Evolutionary conservation across 805 yeast species (phyloP).

Genomic region (Cyberlindnera xylosilytica): DNA sequence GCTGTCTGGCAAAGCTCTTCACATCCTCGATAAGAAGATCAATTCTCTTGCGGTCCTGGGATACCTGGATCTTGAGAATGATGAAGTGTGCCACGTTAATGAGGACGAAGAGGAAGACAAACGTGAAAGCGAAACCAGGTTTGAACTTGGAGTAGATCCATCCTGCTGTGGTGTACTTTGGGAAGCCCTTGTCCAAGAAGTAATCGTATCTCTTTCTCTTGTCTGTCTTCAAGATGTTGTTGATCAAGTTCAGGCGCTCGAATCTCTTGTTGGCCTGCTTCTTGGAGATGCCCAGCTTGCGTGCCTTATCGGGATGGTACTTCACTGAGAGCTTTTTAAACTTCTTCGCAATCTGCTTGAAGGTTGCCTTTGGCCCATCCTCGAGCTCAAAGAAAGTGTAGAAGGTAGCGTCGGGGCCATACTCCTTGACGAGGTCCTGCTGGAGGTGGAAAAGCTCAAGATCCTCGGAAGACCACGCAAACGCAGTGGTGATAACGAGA

Average conservation of each 20-base stretch:
- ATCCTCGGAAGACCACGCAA: slow-evolving; percentile 64
- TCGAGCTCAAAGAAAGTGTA: slow-evolving; percentile 28
- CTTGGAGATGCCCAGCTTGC: slow-evolving; percentile 22
- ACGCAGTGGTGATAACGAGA: slow-evolving; percentile 20
- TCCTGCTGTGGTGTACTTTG: slow-evolving; percentile 59
- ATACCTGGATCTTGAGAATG: slow-evolving; percentile 46
- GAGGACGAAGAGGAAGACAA: slow-evolving; percentile 47
- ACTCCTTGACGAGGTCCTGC: slow-evolving; percentile 46
- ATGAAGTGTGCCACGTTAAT: slow-evolving; percentile 57
- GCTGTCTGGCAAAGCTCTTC: slow-evolving; percentile 54
- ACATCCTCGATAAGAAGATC: slow-evolving; percentile 47
- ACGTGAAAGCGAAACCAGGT: slow-evolving; percentile 57
- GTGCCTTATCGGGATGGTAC: slow-evolving; percentile 82
- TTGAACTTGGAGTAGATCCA: slow-evolving; percentile 64
- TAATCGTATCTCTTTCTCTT: slow-evolving; percentile 77
- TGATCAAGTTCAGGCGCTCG: slow-evolving; percentile 73
- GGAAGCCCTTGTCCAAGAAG: slow-evolving; percentile 81
- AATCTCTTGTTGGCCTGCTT: slow-evolving; percentile 53
- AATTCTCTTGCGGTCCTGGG: slow-evolving; percentile 57
- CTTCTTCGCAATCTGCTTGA: slow-evolving; percentile 57
- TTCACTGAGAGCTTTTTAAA: slow-evolving; percentile 67
- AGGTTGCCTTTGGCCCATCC: slow-evolving; percentile 22
- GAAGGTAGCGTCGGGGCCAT: slow-evolving; percentile 27
- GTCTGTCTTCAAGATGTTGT: slow-evolving; percentile 61
- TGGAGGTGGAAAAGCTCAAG: slow-evolving; percentile 76